Conservation (phyloP, 2,329 filamentous ascomycete species). For the Nothophoma quercina region DNA sequence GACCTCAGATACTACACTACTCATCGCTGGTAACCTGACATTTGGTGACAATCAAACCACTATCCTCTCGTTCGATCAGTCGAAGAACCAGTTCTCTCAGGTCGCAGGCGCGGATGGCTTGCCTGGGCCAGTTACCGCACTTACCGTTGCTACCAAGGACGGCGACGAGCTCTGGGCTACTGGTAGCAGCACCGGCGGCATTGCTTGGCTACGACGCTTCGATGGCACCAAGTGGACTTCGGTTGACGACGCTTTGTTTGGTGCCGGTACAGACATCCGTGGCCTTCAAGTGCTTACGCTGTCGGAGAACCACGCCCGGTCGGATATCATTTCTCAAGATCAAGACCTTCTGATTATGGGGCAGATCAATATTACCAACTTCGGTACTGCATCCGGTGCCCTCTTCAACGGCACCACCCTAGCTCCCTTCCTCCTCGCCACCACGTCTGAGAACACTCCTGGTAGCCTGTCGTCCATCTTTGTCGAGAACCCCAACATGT, state of each 20-base stretch:
- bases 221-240: conserved; percentile 75
- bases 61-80: conserved; percentile 76
- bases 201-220: conserved; percentile 82
- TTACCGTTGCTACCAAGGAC: conserved; percentile 73
- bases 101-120: conserved; percentile 70
- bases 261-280: conserved; percentile 71
- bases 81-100: conserved; percentile 69
- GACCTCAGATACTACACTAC: conserved; percentile 73
- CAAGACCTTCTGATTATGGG: conserved; percentile 87
- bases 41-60: conserved; percentile 70
- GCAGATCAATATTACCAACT: conserved; percentile 74
- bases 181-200: conserved; percentile 72
- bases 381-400: conserved; percentile 84
- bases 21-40: conserved; percentile 79
- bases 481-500: conserved; percentile 76
- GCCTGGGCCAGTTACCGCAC: conserved; percentile 79
- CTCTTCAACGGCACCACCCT: conserved; percentile 85
- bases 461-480: conserved; percentile 85
- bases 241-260: conserved; percentile 65
- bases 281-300: conserved; percentile 83
- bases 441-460: conserved; percentile 65
- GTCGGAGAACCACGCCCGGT: conserved; percentile 70
- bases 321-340: conserved; percentile 68
- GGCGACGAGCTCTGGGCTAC: conserved; percentile 75
- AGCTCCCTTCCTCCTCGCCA: conserved; percentile 81